Percentiles rank a stretch among this genome's conserved stretches.
These are phyloP conservation scores for Sclerotinia subarctica DNA, from an alignment of 2,329 filamentous ascomycete species.

Conservation along the genomic window DNA sequence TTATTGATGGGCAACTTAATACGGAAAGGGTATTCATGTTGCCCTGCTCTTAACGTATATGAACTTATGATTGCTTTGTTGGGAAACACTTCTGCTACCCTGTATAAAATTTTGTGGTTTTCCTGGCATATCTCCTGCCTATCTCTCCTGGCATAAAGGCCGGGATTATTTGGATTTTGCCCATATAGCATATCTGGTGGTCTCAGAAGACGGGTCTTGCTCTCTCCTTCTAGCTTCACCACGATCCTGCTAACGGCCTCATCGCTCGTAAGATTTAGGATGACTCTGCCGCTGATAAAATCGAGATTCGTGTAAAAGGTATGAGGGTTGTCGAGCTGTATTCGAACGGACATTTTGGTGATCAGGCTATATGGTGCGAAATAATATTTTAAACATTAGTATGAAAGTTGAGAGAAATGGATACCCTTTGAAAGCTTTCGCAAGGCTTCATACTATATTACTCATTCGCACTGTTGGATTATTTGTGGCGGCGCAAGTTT, in stretches of 20 bases:
- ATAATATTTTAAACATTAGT: slow-evolving; percentile 1
- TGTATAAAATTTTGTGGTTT: slow-evolving; percentile 73
- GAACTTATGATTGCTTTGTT: slow-evolving; percentile 37
- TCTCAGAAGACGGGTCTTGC: slow-evolving; percentile 53
- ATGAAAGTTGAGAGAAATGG: not conserved
- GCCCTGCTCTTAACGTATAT: slow-evolving; percentile 63
- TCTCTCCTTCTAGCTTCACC: slow-evolving; percentile 82
- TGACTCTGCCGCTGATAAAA: slow-evolving; percentile 60
- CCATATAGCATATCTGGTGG: slow-evolving; percentile 22
- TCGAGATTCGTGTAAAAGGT: slow-evolving; percentile 80
- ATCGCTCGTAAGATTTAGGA: slow-evolving; percentile 58
- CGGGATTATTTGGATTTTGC: slow-evolving; percentile 22
- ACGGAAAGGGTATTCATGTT: slow-evolving; percentile 72
- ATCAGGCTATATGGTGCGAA: not conserved
- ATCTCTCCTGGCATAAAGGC: slow-evolving; percentile 25
- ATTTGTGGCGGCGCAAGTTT: slow-evolving; percentile 11
- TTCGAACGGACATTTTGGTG: slow-evolving; percentile 60
- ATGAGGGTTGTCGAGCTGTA: slow-evolving; percentile 63
- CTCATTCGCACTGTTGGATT: not conserved
- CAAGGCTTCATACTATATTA: not conserved
- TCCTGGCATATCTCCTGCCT: slow-evolving; percentile 46
- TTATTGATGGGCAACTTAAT: slow-evolving; percentile 81
- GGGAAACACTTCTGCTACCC: slow-evolving; percentile 69
- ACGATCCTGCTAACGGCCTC: slow-evolving; percentile 71
- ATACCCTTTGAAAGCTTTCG: slow-evolving; percentile 4